Conservation (phyloP, 2,329 filamentous ascomycete species). For the Penicillium sp. region DNA sequence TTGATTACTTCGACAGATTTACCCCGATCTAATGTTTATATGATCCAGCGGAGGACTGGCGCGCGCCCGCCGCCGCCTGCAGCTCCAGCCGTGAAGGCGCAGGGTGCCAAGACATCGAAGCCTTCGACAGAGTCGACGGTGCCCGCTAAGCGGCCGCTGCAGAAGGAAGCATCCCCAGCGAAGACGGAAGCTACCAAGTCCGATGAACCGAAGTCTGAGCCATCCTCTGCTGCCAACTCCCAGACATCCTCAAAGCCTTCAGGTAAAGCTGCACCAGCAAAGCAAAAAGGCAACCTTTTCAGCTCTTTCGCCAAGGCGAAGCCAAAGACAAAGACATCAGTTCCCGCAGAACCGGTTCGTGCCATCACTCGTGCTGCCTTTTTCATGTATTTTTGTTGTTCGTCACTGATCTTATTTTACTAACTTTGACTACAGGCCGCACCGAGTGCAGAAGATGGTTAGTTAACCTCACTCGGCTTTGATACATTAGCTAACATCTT, state of each 20-base stretch:
- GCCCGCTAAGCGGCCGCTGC: constrained; percentile 34
- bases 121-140: constrained; percentile 26
- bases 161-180: constrained; percentile 19
- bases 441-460: constrained; percentile 42
- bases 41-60: constrained; percentile 40
- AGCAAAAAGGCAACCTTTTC: constrained; percentile 61
- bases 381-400: background rate
- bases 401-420: background rate
- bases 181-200: constrained; percentile 20
- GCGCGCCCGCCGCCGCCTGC: constrained; percentile 33
- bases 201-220: constrained; percentile 17
- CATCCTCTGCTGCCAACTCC: constrained; percentile 19
- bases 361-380: background rate
- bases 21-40: constrained; percentile 1
- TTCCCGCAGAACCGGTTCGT: constrained; percentile 30
- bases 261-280: constrained; percentile 40
- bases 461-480: constrained; percentile 8
- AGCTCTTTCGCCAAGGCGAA: constrained; percentile 68
- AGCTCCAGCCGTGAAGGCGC: constrained; percentile 23
- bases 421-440: background rate
- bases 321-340: constrained; percentile 46
- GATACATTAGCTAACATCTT: constrained; percentile 21
- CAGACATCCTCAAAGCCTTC: constrained; percentile 28
- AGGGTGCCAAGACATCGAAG: constrained; percentile 18
- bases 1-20: background rate